Conservation (phyloP, 169 alveolate species). For the Prorocentrum cordatum region DNA sequence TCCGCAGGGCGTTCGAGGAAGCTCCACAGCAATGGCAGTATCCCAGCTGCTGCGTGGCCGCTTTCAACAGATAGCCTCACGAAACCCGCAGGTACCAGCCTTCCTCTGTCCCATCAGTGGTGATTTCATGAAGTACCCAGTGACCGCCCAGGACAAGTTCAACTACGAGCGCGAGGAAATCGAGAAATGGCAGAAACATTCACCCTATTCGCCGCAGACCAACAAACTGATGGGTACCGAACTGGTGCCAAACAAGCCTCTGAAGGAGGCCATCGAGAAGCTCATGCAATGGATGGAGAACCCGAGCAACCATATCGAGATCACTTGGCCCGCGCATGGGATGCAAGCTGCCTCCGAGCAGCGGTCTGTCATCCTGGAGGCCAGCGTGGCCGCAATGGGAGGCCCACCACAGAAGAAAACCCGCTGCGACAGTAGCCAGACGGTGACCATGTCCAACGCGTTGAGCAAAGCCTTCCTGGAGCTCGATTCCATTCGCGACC, state of each 20-base stretch:
- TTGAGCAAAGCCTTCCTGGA: slow-evolving; percentile 18
- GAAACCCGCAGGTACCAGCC: slow-evolving; percentile 20
- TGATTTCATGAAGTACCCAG: neutral
- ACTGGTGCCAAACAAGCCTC: neutral
- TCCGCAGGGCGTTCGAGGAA: too few relatives aligned
- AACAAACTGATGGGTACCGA: neutral
- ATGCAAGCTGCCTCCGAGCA: too few relatives aligned
- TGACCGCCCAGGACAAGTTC: neutral
- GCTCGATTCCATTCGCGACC: slow-evolving; percentile 1
- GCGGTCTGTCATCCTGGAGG: neutral
- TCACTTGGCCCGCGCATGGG: too few relatives aligned
- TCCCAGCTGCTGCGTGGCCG: too few relatives aligned
- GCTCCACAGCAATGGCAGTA: too few relatives aligned
- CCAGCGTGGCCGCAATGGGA: neutral
- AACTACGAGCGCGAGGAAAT: neutral
- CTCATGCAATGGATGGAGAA: neutral
- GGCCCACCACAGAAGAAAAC: neutral
- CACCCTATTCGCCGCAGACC: neutral
- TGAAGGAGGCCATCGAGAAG: neutral
- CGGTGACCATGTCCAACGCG: neutral
- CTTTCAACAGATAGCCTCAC: too few relatives aligned
- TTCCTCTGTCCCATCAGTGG: slow-evolving; percentile 15
- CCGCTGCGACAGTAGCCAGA: neutral
- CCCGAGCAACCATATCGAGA: too few relatives aligned
- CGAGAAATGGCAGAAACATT: neutral